Conservation (phyloP, 2,329 filamentous ascomycete genomes). For the Exophiala lecanii-corni region DNA sequence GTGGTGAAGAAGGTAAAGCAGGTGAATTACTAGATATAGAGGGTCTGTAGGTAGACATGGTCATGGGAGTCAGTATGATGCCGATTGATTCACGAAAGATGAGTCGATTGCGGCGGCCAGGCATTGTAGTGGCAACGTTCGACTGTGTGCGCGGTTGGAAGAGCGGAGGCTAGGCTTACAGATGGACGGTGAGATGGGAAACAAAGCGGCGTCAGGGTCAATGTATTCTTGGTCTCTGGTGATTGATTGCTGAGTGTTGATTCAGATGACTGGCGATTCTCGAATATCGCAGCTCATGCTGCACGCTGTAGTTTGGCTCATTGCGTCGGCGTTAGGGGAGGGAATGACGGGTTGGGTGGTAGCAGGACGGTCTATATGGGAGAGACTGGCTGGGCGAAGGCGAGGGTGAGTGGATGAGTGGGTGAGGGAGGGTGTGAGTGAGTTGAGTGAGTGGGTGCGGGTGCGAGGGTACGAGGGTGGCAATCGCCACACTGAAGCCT, state of each 20-base stretch:
- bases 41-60: slow-evolving; percentile 20
- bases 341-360: background rate
- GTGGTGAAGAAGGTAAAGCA: slow-evolving; percentile 6
- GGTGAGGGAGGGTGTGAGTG: background rate
- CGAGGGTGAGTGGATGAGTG: background rate
- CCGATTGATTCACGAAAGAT: slow-evolving; percentile 7
- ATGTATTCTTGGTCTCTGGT: too few relatives aligned
- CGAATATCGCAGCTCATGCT: slow-evolving; percentile 19
- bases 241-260: slow-evolving; percentile 3
- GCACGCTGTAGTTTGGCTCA: slow-evolving; percentile 16
- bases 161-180: slow-evolving; percentile 3
- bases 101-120: background rate
- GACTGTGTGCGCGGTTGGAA: background rate
- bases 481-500: slow-evolving; percentile 2
- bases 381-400: background rate
- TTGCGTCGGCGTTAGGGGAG: slow-evolving; percentile 12
- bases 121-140: background rate
- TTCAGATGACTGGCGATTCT: slow-evolving; percentile 7
- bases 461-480: too few relatives aligned
- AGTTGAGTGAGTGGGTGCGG: too few relatives aligned
- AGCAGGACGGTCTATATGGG: background rate
- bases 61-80: slow-evolving; percentile 18
- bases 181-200: slow-evolving; percentile 1
- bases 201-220: too few relatives aligned
- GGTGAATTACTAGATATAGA: slow-evolving; percentile 5